These are phyloP conservation scores for Tolypocladium inflatum DNA, from an alignment of 2,329 filamentous ascomycete species.

Conservation along the genomic window DNA sequence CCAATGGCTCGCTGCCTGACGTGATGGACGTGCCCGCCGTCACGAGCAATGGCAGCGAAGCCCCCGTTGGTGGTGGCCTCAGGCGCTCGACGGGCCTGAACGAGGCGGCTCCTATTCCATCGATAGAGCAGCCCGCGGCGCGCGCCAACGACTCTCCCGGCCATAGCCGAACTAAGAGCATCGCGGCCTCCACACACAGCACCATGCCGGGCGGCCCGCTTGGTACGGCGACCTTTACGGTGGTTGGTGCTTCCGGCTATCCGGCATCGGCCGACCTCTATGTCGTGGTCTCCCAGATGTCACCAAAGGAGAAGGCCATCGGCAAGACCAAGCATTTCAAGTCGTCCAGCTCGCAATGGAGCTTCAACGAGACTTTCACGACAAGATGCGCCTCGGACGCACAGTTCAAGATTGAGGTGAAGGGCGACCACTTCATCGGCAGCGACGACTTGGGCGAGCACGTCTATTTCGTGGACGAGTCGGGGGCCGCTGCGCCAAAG, in stretches of 20 bases:
- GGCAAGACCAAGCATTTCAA: constrained; percentile 93
- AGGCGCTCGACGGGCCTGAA: constrained; percentile 31
- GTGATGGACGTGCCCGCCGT: constrained; percentile 28
- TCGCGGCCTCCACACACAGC: constrained; percentile 55
- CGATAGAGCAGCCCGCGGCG: constrained; percentile 11
- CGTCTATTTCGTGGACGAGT: constrained; percentile 87
- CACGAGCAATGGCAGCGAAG: constrained; percentile 23
- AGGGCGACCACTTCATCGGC: constrained; percentile 77
- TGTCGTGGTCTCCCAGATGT: constrained; percentile 58
- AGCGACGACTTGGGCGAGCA: constrained; percentile 79
- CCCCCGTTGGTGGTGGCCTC: constrained; percentile 23
- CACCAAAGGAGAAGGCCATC: constrained; percentile 65
- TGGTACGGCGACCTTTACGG: constrained; percentile 70
- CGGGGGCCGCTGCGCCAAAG: constrained; percentile 58
- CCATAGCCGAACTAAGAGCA: constrained; percentile 46
- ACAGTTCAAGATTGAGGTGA: constrained; percentile 78
- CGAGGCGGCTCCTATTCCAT: constrained; percentile 19
- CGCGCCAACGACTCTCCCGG: constrained; percentile 16
- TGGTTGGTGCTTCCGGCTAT: constrained; percentile 72
- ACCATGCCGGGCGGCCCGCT: constrained; percentile 51
- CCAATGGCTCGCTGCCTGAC: constrained; percentile 36
- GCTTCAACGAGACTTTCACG: constrained; percentile 73
- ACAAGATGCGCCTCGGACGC: constrained; percentile 69
- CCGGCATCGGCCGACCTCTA: constrained; percentile 71
- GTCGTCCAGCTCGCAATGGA: constrained; percentile 52